These are phyloP conservation scores for Blastobotrys raffinosifermentans DNA, from an alignment of 1,139 yeast species.

Conservation along the genomic window DNA sequence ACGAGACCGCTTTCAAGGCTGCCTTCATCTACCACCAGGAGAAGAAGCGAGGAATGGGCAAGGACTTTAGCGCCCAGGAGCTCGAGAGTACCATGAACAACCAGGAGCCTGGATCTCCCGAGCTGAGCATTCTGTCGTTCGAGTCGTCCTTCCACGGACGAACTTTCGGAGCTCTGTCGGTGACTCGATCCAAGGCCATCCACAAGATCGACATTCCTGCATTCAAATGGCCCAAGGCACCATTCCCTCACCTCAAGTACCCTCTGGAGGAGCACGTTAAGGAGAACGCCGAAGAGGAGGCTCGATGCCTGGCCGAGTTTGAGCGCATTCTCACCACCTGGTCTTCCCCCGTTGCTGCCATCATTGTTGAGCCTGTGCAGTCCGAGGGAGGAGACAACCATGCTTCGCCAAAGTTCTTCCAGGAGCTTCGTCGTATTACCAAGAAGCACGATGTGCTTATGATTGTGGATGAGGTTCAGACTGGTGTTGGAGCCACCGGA, in stretches of 20 bases:
- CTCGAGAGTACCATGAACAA: slow-evolving; percentile 57
- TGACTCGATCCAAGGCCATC: slow-evolving; percentile 75
- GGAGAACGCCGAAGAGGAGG: slow-evolving; percentile 59
- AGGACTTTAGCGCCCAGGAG: slow-evolving; percentile 56
- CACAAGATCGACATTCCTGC: slow-evolving; percentile 82
- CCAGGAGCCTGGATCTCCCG: slow-evolving; percentile 68
- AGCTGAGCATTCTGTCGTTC: slow-evolving; percentile 65
- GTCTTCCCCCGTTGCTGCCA: slow-evolving; percentile 67
- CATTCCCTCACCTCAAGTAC: slow-evolving; percentile 68
- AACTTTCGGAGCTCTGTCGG: slow-evolving; percentile 69
- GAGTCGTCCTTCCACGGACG: slow-evolving; percentile 79
- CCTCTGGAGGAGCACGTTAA: slow-evolving; percentile 56
- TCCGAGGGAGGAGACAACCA: slow-evolving; percentile 89
- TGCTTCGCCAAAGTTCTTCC: slow-evolving; percentile 69
- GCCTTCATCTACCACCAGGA: slow-evolving; percentile 72
- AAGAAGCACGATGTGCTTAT: slow-evolving; percentile 59
- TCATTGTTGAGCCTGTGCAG: slow-evolving; percentile 74
- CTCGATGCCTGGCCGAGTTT: slow-evolving; percentile 54
- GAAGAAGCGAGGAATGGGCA: slow-evolving; percentile 45
- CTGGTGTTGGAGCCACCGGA: slow-evolving; percentile 86
- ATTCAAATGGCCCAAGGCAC: slow-evolving; percentile 83
- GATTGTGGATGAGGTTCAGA: slow-evolving; percentile 81
- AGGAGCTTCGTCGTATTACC: slow-evolving; percentile 67
- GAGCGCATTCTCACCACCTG: slow-evolving; percentile 53
- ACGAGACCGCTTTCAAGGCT: slow-evolving; percentile 79